Base-by-base conservation (phyloP, 352 stramenopile genomes). In the Globisporangium emineosum region DNA sequence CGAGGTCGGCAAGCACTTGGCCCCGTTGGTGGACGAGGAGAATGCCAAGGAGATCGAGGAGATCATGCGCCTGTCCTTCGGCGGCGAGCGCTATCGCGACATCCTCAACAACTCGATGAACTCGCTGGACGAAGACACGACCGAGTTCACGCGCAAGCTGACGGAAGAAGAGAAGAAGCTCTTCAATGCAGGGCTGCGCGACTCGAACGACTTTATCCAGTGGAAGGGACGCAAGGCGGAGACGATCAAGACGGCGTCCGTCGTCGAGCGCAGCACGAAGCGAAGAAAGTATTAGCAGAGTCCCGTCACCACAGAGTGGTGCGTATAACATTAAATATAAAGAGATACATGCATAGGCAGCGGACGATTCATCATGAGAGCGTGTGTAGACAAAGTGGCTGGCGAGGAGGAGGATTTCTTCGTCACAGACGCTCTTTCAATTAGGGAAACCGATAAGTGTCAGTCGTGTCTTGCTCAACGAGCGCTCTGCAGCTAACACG, bases 31-130 rank as follows among this genome's bases (percentile, higher is more conserved):
- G 30, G 71, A 73, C 5, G 71, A 79, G 21, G 70, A 66, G 19
- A 74, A 77, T 2, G 71, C 75, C 40, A 70, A 66, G 23, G 82
- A 89, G 57, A 87, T 94, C 42, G 78, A 91, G 47, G 81, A 92
- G 69, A 91, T 94, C 68, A 57, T 94, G 73, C 80, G 83, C 0
- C 70, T 93, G 35, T 82, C 81, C 21, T 92, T 89, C 54, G 78
- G 82, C 50, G 84, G 86, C 27, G 84, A 94, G 64, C 79, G 86
- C 17, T 94, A 90, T 70, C 77, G 81, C 37, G 72, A 78, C 32
- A 75, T 94, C 23, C 72, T 94, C 59, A 91, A 94, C 73, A 90
- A 93, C 63, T 79, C 82, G 29, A 92, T 93, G 86, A 92, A 86
- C 70, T 78, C 84, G 47, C 65, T 91, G 70, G 73, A 91, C 56